Evolutionary conservation across 2,329 filamentous ascomycete species (phyloP).

Genomic region (Epichloe gansuensis): DNA sequence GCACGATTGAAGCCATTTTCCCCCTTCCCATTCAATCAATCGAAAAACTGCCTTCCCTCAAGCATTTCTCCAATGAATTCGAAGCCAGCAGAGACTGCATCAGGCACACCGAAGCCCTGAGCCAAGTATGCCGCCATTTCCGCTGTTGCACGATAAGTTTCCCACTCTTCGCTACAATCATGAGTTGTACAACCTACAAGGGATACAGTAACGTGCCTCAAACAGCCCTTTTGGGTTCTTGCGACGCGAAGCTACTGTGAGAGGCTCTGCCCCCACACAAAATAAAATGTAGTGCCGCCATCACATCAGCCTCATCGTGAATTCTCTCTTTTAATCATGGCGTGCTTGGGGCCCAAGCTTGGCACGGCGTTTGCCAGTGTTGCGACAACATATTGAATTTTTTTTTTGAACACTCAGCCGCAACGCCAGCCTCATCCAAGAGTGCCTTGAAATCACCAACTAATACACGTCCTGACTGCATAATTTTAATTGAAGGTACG

Average conservation of each 20-base stretch:
- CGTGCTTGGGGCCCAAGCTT: background rate
- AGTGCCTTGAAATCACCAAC: background rate
- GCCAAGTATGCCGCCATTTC: background rate
- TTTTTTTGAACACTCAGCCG: background rate
- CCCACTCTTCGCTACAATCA: no score
- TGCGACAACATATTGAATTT: background rate
- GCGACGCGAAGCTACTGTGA: background rate
- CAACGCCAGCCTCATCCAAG: background rate
- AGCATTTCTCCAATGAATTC: background rate
- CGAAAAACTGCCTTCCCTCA: background rate
- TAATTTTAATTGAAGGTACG: background rate
- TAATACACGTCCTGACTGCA: no score
- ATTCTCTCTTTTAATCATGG: background rate
- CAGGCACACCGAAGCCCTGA: background rate
- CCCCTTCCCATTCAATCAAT: no score
- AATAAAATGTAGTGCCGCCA: background rate
- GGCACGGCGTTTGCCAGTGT: background rate
- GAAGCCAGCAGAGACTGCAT: background rate
- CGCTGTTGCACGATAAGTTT: background rate
- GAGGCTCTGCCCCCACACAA: background rate
- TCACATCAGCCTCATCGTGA: background rate
- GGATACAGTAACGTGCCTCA: background rate
- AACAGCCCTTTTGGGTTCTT: background rate
- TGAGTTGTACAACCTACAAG: background rate
- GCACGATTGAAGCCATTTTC: no score